These are phyloP conservation scores for Pisolithus albus DNA, from an alignment of 768 basidiomycete genomes.

Conservation along the genomic window DNA sequence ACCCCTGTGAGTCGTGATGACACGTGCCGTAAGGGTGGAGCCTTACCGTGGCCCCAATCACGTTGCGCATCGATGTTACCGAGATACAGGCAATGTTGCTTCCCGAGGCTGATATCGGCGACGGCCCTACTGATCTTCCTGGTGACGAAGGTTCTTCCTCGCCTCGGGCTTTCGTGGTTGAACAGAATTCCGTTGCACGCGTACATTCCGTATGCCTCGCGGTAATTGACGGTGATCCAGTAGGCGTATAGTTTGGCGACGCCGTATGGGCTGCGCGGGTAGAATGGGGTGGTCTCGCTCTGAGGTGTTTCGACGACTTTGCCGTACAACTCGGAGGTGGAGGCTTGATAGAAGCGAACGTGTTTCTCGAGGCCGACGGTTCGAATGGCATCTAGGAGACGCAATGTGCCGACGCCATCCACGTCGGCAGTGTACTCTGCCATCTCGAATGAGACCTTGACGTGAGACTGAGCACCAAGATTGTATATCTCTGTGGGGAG, in stretches of 20 bases:
- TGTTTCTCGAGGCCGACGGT: constrained; percentile 93
- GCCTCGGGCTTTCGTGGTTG: constrained; percentile 95
- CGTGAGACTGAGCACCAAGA: constrained; percentile 94
- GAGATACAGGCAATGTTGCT: constrained; percentile 85
- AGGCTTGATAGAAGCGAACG: constrained; percentile 94
- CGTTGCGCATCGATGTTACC: constrained; percentile 93
- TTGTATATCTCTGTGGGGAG: constrained; percentile 97
- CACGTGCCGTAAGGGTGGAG: constrained; percentile 1
- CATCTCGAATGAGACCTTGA: constrained; percentile 99
- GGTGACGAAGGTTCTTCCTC: constrained; percentile 94
- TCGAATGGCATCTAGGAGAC: constrained; percentile 91
- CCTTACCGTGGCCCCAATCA: constrained; percentile 94
- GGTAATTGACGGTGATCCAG: constrained; percentile 88
- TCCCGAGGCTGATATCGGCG: constrained; percentile 85
- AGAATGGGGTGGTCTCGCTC: constrained; percentile 94
- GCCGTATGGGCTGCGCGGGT: constrained; percentile 96
- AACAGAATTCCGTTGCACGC: constrained; percentile 96
- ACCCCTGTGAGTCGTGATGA: neutral
- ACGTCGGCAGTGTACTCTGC: constrained; percentile 98
- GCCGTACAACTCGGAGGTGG: constrained; percentile 95
- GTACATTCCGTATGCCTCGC: constrained; percentile 95
- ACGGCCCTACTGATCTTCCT: constrained; percentile 90
- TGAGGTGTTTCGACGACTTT: constrained; percentile 96
- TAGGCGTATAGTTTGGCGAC: constrained; percentile 91
- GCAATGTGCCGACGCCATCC: constrained; percentile 90